Evolutionary conservation across 768 basidiomycete species (phyloP).

Genomic region (Termitomyces sp.): DNA sequence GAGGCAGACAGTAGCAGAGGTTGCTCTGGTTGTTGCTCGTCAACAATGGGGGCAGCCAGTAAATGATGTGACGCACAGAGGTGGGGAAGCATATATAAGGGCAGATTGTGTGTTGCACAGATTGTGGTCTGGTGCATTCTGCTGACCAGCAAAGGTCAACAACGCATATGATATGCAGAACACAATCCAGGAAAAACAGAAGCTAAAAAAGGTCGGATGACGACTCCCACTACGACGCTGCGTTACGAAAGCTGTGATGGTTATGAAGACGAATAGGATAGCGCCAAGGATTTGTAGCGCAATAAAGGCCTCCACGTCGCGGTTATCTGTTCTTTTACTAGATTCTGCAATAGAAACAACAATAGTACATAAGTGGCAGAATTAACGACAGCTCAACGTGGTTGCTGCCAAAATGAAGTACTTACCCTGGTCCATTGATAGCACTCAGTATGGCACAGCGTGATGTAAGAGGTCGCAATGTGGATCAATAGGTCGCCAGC

Average conservation of each 20-base stretch:
- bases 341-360: neutral
- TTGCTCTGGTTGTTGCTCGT: constrained; percentile 16
- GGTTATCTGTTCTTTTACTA: neutral
- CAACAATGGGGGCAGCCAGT: neutral
- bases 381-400: neutral
- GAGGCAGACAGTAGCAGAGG: constrained; percentile 21
- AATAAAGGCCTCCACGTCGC: constrained; percentile 22
- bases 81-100: constrained; percentile 29
- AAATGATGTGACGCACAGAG: constrained; percentile 22
- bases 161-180: constrained; percentile 32
- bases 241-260: constrained; percentile 24
- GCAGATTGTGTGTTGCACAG: constrained; percentile 29
- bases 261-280: constrained; percentile 19
- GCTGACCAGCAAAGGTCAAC: constrained; percentile 29
- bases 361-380: too few species aligned
- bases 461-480: neutral
- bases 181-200: constrained; percentile 32
- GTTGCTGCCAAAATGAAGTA: neutral
- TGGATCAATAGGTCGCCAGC: neutral
- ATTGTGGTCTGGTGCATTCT: constrained; percentile 16
- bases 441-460: neutral
- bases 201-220: constrained; percentile 32
- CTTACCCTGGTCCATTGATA: constrained; percentile 11
- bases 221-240: constrained; percentile 20
- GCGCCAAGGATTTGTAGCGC: constrained; percentile 27